A percentile compares a stretch with the other conserved stretches of the same genome.
Evolutionary conservation across 495 filamentous ascomycete species (phyloP).

Genomic region (Penicillium subrubescens): DNA sequence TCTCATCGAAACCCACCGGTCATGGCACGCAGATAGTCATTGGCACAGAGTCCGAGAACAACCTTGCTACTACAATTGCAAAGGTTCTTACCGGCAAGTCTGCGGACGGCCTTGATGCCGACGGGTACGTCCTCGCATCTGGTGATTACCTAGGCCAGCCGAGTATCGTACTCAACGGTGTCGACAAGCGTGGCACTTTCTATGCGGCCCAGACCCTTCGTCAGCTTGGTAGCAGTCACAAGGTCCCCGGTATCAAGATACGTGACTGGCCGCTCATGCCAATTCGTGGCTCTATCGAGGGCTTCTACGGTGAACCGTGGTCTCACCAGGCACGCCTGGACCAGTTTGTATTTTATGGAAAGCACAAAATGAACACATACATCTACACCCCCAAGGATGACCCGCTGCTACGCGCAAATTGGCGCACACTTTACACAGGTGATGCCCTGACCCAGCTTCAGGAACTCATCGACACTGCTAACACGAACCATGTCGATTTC

Average conservation of each 20-base stretch:
- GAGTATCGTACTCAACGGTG: slow-evolving; percentile 20
- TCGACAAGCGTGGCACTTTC: slow-evolving; percentile 20
- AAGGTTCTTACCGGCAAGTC: slow-evolving; percentile 14
- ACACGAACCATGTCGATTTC: slow-evolving; percentile 20
- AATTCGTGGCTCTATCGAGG: slow-evolving; percentile 23
- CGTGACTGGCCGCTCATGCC: slow-evolving; percentile 24
- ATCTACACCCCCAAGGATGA: slow-evolving; percentile 23
- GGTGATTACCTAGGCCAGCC: slow-evolving; percentile 12
- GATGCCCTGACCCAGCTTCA: slow-evolving; percentile 13
- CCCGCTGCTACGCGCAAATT: slow-evolving; percentile 18
- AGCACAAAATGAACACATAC: slow-evolving; percentile 25
- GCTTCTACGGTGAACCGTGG: slow-evolving; percentile 22
- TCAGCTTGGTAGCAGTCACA: slow-evolving; percentile 7
- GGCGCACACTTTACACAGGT: slow-evolving; percentile 18
- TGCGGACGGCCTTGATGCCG: slow-evolving; percentile 14
- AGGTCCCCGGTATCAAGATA: slow-evolving; percentile 14
- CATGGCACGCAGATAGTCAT: slow-evolving; percentile 19
- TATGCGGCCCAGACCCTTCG: slow-evolving; percentile 23
- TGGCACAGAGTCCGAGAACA: slow-evolving; percentile 11
- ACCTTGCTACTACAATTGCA: slow-evolving; percentile 1
- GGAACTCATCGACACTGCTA: slow-evolving; percentile 17
- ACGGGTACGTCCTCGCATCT: slow-evolving; percentile 18
- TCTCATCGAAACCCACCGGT: slow-evolving; percentile 8
- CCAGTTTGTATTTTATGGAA: slow-evolving; percentile 19
- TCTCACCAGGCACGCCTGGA: slow-evolving; percentile 22